Evolutionary conservation across 78 protist genomes (phyloP).

Genomic region (Dictyostelium discoideum): DNA sequence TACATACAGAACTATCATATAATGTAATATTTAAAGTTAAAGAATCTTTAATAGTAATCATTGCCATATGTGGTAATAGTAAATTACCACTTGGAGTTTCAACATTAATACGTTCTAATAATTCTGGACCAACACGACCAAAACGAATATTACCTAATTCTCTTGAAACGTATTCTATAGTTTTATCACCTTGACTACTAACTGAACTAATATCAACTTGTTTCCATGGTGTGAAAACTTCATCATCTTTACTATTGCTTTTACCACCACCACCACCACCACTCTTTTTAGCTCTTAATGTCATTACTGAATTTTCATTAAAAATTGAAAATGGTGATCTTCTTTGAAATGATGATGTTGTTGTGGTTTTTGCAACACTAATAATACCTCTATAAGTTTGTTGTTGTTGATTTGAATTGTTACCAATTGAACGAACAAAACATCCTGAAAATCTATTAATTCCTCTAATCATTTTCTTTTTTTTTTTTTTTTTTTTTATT

Average conservation of each 20-base stretch:
- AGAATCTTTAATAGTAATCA: conserved; percentile 60
- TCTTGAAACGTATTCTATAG: conserved; percentile 11
- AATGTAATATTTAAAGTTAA: conserved; percentile 41
- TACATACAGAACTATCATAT: conserved; percentile 47
- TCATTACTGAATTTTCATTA: background rate
- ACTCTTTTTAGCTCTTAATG: background rate
- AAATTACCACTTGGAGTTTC: conserved; percentile 52
- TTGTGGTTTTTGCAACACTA: background rate
- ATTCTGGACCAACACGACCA: conserved; percentile 65
- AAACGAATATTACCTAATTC: conserved; percentile 29
- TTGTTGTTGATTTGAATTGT: background rate
- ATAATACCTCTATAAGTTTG: background rate
- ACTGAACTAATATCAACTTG: conserved; percentile 30
- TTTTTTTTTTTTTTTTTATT: too few relatives aligned
- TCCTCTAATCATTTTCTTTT: background rate
- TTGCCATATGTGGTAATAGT: conserved; percentile 32
- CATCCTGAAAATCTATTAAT: background rate
- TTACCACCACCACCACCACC: conserved; percentile 8
- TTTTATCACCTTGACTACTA: conserved; percentile 9
- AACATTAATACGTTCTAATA: conserved; percentile 37
- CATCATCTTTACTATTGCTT: conserved; percentile 23
- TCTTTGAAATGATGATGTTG: background rate
- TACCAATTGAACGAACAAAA: background rate
- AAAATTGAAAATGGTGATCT: background rate
- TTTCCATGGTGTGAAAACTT: background rate